Evolutionary conservation across 345 rosid genomes (phyloP).

Genomic region (Sonneratia caseolaris): DNA sequence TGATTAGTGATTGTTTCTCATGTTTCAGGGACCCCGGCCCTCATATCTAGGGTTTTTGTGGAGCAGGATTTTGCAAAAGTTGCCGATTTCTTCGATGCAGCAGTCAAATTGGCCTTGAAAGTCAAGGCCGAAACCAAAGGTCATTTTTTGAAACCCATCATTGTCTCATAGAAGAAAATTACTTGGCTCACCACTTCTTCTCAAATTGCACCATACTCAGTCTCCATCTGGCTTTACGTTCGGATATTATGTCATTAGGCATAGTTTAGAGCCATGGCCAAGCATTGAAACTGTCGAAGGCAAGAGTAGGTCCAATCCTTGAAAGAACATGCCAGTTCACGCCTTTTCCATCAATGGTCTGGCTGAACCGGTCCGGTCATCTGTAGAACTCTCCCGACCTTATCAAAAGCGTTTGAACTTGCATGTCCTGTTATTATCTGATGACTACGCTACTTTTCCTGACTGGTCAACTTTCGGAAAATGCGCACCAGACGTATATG

Average conservation of each 20-base stretch:
- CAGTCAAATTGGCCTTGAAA: constrained; percentile 73
- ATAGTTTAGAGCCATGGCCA: too few species aligned
- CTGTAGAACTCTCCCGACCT: neutral
- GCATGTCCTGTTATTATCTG: neutral
- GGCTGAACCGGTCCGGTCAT: neutral
- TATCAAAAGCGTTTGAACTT: neutral
- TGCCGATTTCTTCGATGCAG: constrained; percentile 79
- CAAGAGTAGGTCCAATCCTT: too few species aligned
- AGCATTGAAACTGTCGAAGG: too few species aligned
- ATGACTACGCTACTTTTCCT: neutral
- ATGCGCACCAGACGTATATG: neutral
- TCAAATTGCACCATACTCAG: neutral
- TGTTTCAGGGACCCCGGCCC: constrained; percentile 83
- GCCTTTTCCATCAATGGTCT: neutral
- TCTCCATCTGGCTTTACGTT: neutral
- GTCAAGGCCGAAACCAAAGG: constrained; percentile 68
- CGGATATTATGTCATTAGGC: neutral
- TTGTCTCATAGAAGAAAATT: neutral
- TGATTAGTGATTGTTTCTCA: constrained; percentile 8
- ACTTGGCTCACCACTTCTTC: too few species aligned
- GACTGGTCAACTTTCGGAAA: neutral
- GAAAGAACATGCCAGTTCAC: too few species aligned
- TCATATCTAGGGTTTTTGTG: constrained; percentile 82
- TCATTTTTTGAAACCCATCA: constrained; percentile 1
- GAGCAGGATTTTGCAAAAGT: constrained; percentile 88